Percentiles rank a stretch among this genome's conserved stretches.
Conservation (phyloP, 2,329 filamentous ascomycete species). For the Colletotrichum musae region DNA sequence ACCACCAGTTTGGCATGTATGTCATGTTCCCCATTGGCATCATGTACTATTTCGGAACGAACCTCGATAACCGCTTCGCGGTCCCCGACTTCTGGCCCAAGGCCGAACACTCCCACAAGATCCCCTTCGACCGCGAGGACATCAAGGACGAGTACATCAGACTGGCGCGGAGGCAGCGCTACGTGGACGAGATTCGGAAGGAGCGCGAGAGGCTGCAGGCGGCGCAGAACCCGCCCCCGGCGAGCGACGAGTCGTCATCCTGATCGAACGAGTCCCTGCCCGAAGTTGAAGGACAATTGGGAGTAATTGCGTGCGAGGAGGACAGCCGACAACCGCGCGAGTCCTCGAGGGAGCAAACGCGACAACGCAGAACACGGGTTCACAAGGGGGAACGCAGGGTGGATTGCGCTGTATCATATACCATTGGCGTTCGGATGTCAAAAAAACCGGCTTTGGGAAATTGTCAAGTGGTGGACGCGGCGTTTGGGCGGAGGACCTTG, state of each 20-base stretch:
- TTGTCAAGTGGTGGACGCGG: slow-evolving; percentile 25
- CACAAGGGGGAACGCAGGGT: not conserved
- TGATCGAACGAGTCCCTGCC: not conserved
- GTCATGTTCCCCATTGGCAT: slow-evolving; percentile 98
- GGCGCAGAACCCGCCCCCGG: slow-evolving; percentile 46
- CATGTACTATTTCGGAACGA: slow-evolving; percentile 99
- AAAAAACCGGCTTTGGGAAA: slow-evolving; percentile 35
- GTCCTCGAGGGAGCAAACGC: not conserved
- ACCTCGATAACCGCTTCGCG: slow-evolving; percentile 91
- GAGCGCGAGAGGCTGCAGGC: slow-evolving; percentile 53
- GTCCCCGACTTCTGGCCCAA: slow-evolving; percentile 96
- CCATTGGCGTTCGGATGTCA: slow-evolving; percentile 36
- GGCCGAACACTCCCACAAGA: slow-evolving; percentile 80
- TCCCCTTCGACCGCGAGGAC: slow-evolving; percentile 84
- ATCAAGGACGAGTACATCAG: slow-evolving; percentile 86
- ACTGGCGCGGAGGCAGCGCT: slow-evolving; percentile 75
- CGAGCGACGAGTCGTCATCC: slow-evolving; percentile 44
- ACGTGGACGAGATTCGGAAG: slow-evolving; percentile 80
- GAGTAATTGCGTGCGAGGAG: not conserved
- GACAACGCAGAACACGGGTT: not conserved
- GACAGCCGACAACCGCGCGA: not conserved
- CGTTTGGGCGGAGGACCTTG: slow-evolving; percentile 19
- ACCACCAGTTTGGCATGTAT: slow-evolving; percentile 91
- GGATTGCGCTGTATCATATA: slow-evolving; percentile 30
- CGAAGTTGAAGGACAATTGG: not conserved